phyloP scores from a whole-genome alignment of 495 filamentous ascomycete genomes.

The Penicillium antarcticum region DNA sequence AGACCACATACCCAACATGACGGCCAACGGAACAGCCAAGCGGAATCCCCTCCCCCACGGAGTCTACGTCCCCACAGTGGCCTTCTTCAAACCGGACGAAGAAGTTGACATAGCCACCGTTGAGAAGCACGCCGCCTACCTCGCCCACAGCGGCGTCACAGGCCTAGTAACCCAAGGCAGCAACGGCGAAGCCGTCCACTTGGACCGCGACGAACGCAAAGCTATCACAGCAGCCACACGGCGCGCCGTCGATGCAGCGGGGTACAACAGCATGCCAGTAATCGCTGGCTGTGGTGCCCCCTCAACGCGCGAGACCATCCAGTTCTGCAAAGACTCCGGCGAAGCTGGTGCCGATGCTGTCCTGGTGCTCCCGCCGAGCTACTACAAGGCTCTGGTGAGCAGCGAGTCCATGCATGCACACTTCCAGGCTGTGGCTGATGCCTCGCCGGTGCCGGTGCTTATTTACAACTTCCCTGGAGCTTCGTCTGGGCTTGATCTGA shows the following conservation, averaged over 20 bases:
- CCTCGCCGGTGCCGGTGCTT: slow-evolving; percentile 80
- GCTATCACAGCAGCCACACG: slow-evolving; percentile 71
- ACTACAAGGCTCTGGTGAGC: slow-evolving; percentile 68
- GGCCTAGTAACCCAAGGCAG: slow-evolving; percentile 85
- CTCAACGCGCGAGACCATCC: slow-evolving; percentile 82
- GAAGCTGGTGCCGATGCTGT: slow-evolving; percentile 78
- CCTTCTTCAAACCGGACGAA: slow-evolving; percentile 62
- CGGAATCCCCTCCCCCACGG: slow-evolving; percentile 41
- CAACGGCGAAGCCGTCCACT: slow-evolving; percentile 85
- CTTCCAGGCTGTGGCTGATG: slow-evolving; percentile 74
- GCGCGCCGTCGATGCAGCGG: slow-evolving; percentile 66
- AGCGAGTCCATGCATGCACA: slow-evolving; percentile 60
- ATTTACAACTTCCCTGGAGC: slow-evolving; percentile 95
- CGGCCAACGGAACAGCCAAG: slow-evolving; percentile 18
- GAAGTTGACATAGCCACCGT: slow-evolving; percentile 66
- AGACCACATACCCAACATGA: slow-evolving; percentile 16
- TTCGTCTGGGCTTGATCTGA: slow-evolving; percentile 76
- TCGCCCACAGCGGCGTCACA: slow-evolving; percentile 75
- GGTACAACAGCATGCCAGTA: slow-evolving; percentile 65
- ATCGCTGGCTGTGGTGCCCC: slow-evolving; percentile 84
- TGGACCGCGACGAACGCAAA: slow-evolving; percentile 67
- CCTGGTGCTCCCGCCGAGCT: slow-evolving; percentile 80
- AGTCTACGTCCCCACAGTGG: slow-evolving; percentile 67
- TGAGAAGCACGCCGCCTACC: slow-evolving; percentile 72
- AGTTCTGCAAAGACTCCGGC: slow-evolving; percentile 72